Conservation (phyloP, 208 protist genomes). For the Trypanosoma melophagium region DNA sequence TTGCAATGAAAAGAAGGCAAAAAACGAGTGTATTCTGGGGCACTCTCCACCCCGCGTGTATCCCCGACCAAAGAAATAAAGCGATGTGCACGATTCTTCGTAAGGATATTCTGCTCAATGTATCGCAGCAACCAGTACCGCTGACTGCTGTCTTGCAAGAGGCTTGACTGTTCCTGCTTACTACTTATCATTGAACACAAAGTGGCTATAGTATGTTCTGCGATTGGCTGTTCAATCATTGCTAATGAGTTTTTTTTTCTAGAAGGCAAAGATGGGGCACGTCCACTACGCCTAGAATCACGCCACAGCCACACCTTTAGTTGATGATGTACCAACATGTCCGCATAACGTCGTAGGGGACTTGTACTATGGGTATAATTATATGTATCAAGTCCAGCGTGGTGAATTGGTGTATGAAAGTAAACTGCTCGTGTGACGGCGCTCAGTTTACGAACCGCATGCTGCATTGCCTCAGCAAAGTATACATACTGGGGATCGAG, state of each 20-base stretch:
- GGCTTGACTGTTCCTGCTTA: conserved; percentile 75
- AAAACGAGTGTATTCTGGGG: conserved; percentile 61
- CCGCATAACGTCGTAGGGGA: conserved; percentile 81
- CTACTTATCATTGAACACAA: conserved; percentile 81
- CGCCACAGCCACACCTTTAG: conserved; percentile 80
- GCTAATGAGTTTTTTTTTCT: background rate
- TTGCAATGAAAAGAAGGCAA: background rate
- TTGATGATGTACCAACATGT: conserved; percentile 92
- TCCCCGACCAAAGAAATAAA: conserved; percentile 77
- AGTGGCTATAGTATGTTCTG: conserved; percentile 81
- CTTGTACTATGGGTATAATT: conserved; percentile 88
- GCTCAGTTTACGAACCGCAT: conserved; percentile 56
- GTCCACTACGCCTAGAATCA: conserved; percentile 18
- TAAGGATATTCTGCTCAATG: conserved; percentile 48
- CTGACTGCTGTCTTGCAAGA: conserved; percentile 82
- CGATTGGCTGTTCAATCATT: conserved; percentile 44
- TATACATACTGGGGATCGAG: conserved; percentile 57
- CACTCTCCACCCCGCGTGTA: conserved; percentile 56
- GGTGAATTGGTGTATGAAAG: conserved; percentile 66
- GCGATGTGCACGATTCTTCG: conserved; percentile 20
- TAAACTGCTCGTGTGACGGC: conserved; percentile 87
- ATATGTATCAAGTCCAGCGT: conserved; percentile 73
- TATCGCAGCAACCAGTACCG: conserved; percentile 79
- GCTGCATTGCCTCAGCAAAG: conserved; percentile 76
- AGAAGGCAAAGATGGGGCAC: background rate